Base-by-base conservation (phyloP, 371 early-diverging fungal species). In the Mucor mucedo region DNA sequence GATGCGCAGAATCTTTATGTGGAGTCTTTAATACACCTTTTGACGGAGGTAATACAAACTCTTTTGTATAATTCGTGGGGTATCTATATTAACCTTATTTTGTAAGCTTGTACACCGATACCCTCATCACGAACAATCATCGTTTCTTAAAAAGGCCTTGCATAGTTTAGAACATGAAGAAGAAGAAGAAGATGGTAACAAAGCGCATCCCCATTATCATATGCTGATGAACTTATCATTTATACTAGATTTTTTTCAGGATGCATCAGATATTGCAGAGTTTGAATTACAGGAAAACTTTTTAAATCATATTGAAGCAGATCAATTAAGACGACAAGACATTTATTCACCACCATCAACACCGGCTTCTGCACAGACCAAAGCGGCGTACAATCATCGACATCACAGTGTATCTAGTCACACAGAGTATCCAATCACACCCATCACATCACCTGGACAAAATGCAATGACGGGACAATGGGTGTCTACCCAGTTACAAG, bases 1-100 rank as follows among this genome's bases (percentile, higher is more conserved):
- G 65, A 68, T 44, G 71, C 74, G 14, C 68, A 73, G 55, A 64
- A 57, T 29, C 48, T 68, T 2, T 73, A 73, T 50, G 68, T 73
- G 0, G 71, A 70, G 30, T 58, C 68, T 9, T 52, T 73, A 10
- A 65, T 65, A 29, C 68, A 70, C 1, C 44, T 70, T 33, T 57
- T 70, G 21, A 65, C 68, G 53, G 63, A 67, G 47, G 73, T 70
- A 40, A 49, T 33, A 47, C 39, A 30, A 41, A 21, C 5, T 0
- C 10, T 27, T 27, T 32, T 44, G 21, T 35, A 21, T 7, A 21
- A 21, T n/a, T 47, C 21, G 4, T 21, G 8, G 8, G 21, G 21
- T 21, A 21, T 21, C 7, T 47, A 21, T 21, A 7, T 21, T 7
- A 21, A 21, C 47, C 21, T 16, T 47, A 47, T 21, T n/a, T n/a